These are phyloP conservation scores for Pleurotus tuber-regium DNA, from an alignment of 768 basidiomycete species.

Conservation along the genomic window DNA sequence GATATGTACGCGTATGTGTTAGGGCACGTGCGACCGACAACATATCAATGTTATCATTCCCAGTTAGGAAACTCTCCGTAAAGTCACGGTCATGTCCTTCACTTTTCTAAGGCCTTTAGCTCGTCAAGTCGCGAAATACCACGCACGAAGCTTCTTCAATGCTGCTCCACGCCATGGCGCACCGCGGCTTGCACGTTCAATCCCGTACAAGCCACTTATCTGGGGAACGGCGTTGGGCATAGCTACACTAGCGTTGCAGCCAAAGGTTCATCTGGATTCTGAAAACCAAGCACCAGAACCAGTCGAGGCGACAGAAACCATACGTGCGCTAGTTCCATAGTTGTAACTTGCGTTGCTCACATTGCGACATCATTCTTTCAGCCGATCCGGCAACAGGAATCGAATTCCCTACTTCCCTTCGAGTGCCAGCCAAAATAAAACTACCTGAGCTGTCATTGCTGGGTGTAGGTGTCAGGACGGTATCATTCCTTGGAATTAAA, in stretches of 20 bases:
- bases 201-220: conserved; percentile 20
- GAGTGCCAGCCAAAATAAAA: conserved; percentile 60
- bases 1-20: neutral
- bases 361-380: conserved; percentile 20
- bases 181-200: neutral
- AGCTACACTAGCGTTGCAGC: conserved; percentile 10
- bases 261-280: conserved; percentile 44
- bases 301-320: conserved; percentile 21
- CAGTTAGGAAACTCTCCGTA: neutral
- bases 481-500: conserved; percentile 84
- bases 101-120: neutral
- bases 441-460: conserved; percentile 67
- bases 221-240: conserved; percentile 29
- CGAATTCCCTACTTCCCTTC: conserved; percentile 65
- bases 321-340: no score
- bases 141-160: neutral
- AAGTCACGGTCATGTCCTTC: conserved; percentile 1
- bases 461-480: conserved; percentile 84
- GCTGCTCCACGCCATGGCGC: neutral
- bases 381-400: conserved; percentile 77
- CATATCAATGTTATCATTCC: neutral
- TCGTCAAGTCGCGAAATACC: neutral
- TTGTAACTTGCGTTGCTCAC: neutral
- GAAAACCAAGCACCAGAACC: conserved; percentile 7
- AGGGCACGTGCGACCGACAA: neutral